Percentiles rank a stretch among this genome's conserved stretches.
These are phyloP conservation scores for Boletus sp. DNA, from an alignment of 768 basidiomycete species.

Conservation along the genomic window DNA sequence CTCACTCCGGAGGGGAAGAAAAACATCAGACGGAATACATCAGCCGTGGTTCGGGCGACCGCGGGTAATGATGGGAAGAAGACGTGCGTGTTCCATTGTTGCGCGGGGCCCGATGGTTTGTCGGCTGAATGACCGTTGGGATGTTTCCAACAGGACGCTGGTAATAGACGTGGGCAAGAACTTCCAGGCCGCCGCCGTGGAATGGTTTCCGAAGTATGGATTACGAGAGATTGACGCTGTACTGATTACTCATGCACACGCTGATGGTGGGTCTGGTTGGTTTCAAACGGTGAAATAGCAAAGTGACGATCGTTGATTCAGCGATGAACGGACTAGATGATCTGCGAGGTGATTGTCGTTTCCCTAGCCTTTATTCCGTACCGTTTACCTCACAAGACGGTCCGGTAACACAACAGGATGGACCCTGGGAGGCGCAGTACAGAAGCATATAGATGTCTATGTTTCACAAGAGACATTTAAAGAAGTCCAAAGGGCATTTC, in stretches of 20 bases:
- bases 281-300: neutral
- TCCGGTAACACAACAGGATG: conserved; percentile 48
- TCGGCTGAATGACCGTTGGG: neutral
- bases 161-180: conserved; percentile 87
- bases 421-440: conserved; percentile 66
- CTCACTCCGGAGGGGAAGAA: conserved; percentile 70
- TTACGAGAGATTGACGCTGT: conserved; percentile 72
- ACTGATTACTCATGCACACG: conserved; percentile 86
- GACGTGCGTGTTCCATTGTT: conserved; percentile 44
- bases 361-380: neutral
- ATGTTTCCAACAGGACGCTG: conserved; percentile 53
- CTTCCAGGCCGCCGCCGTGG: conserved; percentile 57
- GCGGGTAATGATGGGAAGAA: conserved; percentile 36
- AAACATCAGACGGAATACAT: conserved; percentile 84
- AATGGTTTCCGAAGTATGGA: conserved; percentile 70
- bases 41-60: conserved; percentile 56
- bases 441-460: conserved; percentile 74
- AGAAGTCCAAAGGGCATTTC: conserved; percentile 71
- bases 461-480: conserved; percentile 60
- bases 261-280: conserved; percentile 52
- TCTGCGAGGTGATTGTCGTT: conserved; percentile 57
- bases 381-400: conserved; percentile 3
- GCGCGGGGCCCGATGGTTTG: neutral
- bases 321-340: conserved; percentile 93
- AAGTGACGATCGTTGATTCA: conserved; percentile 15